Percentiles rank a stretch among this genome's conserved stretches.
Evolutionary conservation across 1,284 basidiomycete species (phyloP).

Genomic region (Cryptococcus jaspeensis): DNA sequence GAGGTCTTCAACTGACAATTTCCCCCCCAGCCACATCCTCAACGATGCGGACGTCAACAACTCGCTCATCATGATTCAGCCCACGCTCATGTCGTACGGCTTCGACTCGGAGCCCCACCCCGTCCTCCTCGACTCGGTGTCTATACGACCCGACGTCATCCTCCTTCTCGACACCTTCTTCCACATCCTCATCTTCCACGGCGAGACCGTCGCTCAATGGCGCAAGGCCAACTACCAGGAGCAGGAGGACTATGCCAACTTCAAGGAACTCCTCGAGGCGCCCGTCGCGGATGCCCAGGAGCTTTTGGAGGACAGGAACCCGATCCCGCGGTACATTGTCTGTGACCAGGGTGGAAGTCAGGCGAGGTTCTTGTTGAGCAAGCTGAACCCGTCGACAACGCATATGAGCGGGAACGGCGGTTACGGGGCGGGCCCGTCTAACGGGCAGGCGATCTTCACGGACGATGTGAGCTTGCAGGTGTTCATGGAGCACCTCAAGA

Average conservation of each 20-base stretch:
- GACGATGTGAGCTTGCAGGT: conserved; percentile 97
- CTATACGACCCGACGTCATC: conserved; percentile 95
- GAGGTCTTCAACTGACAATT: conserved; percentile 2
- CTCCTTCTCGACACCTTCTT: conserved; percentile 99
- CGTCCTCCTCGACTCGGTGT: conserved; percentile 93
- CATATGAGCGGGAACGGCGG: conserved; percentile 75
- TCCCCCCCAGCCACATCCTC: conserved; percentile 80
- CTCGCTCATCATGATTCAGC: conserved; percentile 99
- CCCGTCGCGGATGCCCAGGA: conserved; percentile 77
- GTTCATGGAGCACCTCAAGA: conserved; percentile 93
- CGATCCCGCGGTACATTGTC: conserved; percentile 96
- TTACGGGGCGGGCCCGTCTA: conserved; percentile 70
- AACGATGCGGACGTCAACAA: conserved; percentile 99
- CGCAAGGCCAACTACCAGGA: conserved; percentile 99
- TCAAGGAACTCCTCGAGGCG: conserved; percentile 87
- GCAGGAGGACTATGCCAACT: conserved; percentile 98
- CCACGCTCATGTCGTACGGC: conserved; percentile 97
- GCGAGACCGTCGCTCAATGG: conserved; percentile 96
- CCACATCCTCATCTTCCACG: conserved; percentile 99
- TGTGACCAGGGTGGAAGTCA: conserved; percentile 98
- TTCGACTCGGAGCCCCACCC: conserved; percentile 88
- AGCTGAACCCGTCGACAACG: conserved; percentile 96
- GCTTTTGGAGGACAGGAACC: conserved; percentile 89
- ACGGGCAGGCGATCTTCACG: conserved; percentile 94
- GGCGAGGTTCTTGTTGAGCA: conserved; percentile 92